Evolutionary conservation across 2,329 filamentous ascomycete genomes (phyloP).

Genomic region (Verticillium klebahnii): DNA sequence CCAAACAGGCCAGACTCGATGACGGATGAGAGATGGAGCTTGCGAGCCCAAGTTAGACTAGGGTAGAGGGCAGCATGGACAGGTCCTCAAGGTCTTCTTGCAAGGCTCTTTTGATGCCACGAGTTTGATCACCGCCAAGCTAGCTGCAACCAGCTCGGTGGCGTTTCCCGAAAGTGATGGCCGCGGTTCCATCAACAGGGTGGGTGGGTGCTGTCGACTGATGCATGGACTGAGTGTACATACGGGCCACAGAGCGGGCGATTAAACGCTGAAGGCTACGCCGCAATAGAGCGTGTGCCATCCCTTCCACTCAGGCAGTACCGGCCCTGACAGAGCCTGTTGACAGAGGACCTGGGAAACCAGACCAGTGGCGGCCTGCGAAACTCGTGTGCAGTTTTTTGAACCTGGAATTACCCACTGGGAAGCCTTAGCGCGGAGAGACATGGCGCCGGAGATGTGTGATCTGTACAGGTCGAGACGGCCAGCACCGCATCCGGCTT

Average conservation of each 20-base stretch:
- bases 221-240: neutral
- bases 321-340: no score
- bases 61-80: neutral
- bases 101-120: neutral
- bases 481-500: neutral
- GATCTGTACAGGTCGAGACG: neutral
- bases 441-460: neutral
- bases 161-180: neutral
- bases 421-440: neutral
- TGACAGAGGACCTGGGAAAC: no score
- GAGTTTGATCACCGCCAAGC: conserved; percentile 2
- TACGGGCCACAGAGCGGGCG: neutral
- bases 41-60: neutral
- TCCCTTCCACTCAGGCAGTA: neutral
- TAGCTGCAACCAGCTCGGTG: conserved; percentile 1
- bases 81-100: neutral
- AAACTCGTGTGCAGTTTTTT: no score
- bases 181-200: neutral
- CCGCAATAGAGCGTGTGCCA: neutral
- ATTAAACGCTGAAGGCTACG: neutral
- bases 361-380: no score
- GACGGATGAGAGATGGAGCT: neutral
- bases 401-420: neutral
- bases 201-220: neutral
- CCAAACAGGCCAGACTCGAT: neutral